These are phyloP conservation scores for Truncatella angustata DNA, from an alignment of 2,329 filamentous ascomycete species.

Conservation along the genomic window DNA sequence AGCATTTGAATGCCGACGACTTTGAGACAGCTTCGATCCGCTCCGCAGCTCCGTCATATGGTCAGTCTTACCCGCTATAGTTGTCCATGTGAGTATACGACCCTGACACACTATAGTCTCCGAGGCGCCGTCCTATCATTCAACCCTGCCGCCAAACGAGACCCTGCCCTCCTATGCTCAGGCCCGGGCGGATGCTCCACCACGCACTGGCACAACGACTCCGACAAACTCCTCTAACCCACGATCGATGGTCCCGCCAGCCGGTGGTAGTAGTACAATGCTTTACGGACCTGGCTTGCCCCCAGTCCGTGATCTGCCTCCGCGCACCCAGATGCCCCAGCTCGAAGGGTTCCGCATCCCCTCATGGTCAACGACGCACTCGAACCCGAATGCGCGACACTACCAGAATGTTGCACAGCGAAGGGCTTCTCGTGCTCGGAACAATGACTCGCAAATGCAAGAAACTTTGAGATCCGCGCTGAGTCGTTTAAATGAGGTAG, in stretches of 20 bases:
- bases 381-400: slow-evolving; percentile 54
- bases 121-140: slow-evolving; percentile 64
- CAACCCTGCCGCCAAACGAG: slow-evolving; percentile 46
- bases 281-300: slow-evolving; percentile 44
- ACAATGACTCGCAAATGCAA: slow-evolving; percentile 15
- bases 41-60: slow-evolving; percentile 67
- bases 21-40: slow-evolving; percentile 67
- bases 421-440: slow-evolving; percentile 46
- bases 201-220: slow-evolving; percentile 14
- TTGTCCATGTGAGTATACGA: neutral
- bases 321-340: slow-evolving; percentile 36
- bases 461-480: slow-evolving; percentile 24
- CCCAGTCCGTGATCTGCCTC: slow-evolving; percentile 42
- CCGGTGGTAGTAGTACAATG: slow-evolving; percentile 19
- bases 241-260: slow-evolving; percentile 29
- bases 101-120: slow-evolving; percentile 44
- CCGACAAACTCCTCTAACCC: slow-evolving; percentile 14
- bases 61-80: slow-evolving; percentile 28
- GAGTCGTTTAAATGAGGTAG: slow-evolving; percentile 17
- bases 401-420: slow-evolving; percentile 64
- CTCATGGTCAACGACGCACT: slow-evolving; percentile 51
- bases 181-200: slow-evolving; percentile 20
- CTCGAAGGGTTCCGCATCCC: slow-evolving; percentile 55
- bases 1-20: slow-evolving; percentile 46
- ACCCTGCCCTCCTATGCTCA: slow-evolving; percentile 50